Evolutionary conservation across 352 stramenopile species (phyloP).

Genomic region (Peronosclerospora sorghi): DNA sequence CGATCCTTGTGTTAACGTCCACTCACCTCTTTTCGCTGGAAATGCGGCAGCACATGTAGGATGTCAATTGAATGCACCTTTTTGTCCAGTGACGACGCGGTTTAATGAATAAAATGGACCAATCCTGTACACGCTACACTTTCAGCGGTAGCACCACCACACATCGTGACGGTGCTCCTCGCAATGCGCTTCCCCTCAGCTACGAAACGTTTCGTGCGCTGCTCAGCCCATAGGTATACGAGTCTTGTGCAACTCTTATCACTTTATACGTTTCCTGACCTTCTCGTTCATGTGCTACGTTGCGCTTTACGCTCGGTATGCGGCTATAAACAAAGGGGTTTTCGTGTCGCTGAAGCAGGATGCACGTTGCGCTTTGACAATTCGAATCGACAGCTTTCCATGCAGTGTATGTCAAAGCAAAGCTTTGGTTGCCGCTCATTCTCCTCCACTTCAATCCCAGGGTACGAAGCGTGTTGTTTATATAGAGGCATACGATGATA

Average conservation of each 20-base stretch:
- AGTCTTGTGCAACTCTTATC: not conserved
- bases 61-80: not conserved
- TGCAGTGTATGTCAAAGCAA: constrained; percentile 39
- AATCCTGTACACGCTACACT: constrained; percentile 1
- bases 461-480: constrained; percentile 17
- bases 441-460: constrained; percentile 39
- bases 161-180: constrained; percentile 48
- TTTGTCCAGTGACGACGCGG: constrained; percentile 5
- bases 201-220: constrained; percentile 22
- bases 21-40: constrained; percentile 30
- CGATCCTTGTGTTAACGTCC: constrained; percentile 44
- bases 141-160: not conserved
- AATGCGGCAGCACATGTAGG: constrained; percentile 4
- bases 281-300: not conserved
- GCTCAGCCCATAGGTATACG: constrained; percentile 16
- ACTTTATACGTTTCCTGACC: not conserved
- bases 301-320: not conserved
- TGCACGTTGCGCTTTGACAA: constrained; percentile 28
- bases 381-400: constrained; percentile 24
- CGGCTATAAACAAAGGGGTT: constrained; percentile 10
- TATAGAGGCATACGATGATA: not conserved
- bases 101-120: not conserved
- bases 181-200: constrained; percentile 51
- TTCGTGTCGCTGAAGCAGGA: constrained; percentile 16
- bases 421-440: constrained; percentile 42